Percentiles rank a stretch among this genome's conserved stretches.
These are phyloP conservation scores for Dothideomycetes sp. DNA, from an alignment of 2,329 filamentous ascomycete genomes.

Conservation along the genomic window DNA sequence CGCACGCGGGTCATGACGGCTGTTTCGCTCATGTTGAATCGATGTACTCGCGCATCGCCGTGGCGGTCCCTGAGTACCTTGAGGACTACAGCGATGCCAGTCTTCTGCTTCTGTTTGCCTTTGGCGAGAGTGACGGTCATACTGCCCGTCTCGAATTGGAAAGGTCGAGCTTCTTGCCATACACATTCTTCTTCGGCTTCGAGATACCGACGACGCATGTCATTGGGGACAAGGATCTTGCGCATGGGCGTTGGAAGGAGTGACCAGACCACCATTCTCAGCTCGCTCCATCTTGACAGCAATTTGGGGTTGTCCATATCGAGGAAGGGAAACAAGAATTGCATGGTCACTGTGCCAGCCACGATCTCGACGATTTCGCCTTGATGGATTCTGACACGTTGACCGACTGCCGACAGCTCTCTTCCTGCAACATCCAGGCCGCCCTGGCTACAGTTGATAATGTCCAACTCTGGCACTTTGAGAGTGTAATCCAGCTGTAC, in stretches of 20 bases:
- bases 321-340: conserved; percentile 1
- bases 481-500: conserved; percentile 1
- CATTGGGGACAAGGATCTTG: background rate
- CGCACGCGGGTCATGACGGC: conserved; percentile 7
- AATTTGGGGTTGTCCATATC: conserved; percentile 2
- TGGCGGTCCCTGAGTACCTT: conserved; percentile 3
- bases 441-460: conserved; percentile 4
- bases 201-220: conserved; percentile 8
- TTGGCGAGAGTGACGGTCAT: conserved; percentile 3
- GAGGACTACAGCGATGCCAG: conserved; percentile 6
- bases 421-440: conserved; percentile 3
- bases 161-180: conserved; percentile 3
- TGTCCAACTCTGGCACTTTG: background rate
- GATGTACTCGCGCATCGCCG: conserved; percentile 3
- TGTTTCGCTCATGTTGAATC: conserved; percentile 8
- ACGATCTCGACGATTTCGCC: conserved; percentile 1
- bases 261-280: conserved; percentile 3
- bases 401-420: background rate
- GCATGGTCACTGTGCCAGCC: background rate
- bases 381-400: background rate
- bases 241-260: background rate
- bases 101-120: conserved; percentile 8
- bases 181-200: conserved; percentile 8
- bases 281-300: conserved; percentile 3
- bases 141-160: conserved; percentile 2